phyloP scores from a whole-genome alignment of 768 basidiomycete genomes.

The Lactarius sanguifluus region DNA sequence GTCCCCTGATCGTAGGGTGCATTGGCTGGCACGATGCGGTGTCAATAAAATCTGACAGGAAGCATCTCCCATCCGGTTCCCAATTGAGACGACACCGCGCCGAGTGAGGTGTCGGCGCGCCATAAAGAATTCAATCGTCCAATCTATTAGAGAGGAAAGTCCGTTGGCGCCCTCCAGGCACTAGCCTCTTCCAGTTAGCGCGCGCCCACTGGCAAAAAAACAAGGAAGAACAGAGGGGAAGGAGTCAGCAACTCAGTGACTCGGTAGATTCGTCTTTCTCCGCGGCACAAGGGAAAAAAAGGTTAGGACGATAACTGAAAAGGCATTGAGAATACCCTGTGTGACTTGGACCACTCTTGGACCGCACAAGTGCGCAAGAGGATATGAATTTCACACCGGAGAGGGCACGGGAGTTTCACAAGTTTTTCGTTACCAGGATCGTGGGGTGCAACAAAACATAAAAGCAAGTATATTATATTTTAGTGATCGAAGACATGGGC shows the following conservation, averaged over 20 bases:
- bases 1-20: not conserved
- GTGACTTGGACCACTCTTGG: not conserved
- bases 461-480: conserved; percentile 21
- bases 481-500: conserved; percentile 30
- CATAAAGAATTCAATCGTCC: not conserved
- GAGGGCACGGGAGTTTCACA: not conserved
- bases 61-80: not conserved
- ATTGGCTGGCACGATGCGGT: not conserved
- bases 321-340: not conserved
- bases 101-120: not conserved
- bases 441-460: not conserved
- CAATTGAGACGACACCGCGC: not conserved
- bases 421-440: not conserved
- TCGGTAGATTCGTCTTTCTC: not conserved
- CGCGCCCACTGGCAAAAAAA: not conserved
- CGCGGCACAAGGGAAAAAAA: not conserved
- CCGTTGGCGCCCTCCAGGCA: not conserved
- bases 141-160: not conserved
- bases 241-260: conserved; percentile 2
- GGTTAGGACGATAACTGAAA: not conserved
- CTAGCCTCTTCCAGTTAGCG: conserved; percentile 2
- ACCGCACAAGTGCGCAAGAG: not conserved
- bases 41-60: not conserved
- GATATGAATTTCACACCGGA: not conserved
- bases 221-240: not conserved